These are phyloP conservation scores for Mycena galericulata DNA, from an alignment of 768 basidiomycete genomes.

Conservation along the genomic window DNA sequence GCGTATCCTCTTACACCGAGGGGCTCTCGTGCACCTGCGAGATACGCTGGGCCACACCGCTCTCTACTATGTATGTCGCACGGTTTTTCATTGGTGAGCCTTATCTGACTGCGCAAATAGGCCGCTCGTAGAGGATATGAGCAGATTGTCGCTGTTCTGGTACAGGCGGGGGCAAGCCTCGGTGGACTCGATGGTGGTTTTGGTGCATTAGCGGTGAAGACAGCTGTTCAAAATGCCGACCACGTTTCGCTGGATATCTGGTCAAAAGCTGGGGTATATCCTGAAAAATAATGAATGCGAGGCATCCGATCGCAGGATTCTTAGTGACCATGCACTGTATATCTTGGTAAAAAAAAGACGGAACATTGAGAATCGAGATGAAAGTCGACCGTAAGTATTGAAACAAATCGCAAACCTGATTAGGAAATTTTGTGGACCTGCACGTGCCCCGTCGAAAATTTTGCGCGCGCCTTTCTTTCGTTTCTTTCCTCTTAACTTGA, in stretches of 20 bases:
- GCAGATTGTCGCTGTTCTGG: slow-evolving; percentile 69
- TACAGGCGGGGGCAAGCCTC: slow-evolving; percentile 80
- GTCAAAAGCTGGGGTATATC: slow-evolving; percentile 62
- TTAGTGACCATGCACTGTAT: too few relatives aligned
- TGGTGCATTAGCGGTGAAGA: slow-evolving; percentile 58
- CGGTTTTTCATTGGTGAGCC: slow-evolving; percentile 6
- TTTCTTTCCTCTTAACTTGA: slow-evolving; percentile 50
- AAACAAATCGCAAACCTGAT: too few relatives aligned
- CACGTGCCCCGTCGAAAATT: not conserved
- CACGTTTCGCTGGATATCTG: slow-evolving; percentile 61
- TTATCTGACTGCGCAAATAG: slow-evolving; percentile 48
- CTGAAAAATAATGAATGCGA: not conserved
- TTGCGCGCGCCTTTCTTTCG: not conserved
- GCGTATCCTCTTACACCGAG: slow-evolving; percentile 70
- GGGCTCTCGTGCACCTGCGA: slow-evolving; percentile 85
- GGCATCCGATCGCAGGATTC: too few relatives aligned
- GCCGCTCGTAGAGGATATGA: slow-evolving; percentile 81
- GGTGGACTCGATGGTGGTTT: slow-evolving; percentile 77
- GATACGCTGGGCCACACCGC: slow-evolving; percentile 87
- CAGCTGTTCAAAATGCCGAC: slow-evolving; percentile 55
- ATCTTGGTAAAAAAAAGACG: too few relatives aligned
- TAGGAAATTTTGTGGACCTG: too few relatives aligned
- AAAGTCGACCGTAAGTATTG: too few relatives aligned
- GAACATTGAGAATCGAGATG: too few relatives aligned
- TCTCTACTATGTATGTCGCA: slow-evolving; percentile 81